Base-by-base conservation (phyloP, 75 land plant species). In the Ceratopteris richardii region DNA sequence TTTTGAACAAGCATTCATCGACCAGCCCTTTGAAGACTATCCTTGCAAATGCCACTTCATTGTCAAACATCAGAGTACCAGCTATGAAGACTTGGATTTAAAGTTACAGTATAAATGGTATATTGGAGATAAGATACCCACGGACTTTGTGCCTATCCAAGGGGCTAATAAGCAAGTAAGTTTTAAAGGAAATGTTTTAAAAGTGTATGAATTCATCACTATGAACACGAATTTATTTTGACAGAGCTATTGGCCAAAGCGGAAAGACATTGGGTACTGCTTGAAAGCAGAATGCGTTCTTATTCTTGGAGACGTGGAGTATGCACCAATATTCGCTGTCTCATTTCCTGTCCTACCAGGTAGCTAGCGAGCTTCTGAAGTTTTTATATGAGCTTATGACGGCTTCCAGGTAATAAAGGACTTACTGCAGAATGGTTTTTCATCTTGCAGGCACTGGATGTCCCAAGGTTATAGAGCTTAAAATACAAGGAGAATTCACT, bases 181-280 rank as follows among this genome's bases (percentile, higher is more conserved):
- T 23, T 21, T 23, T 7, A 21, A 21, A 21, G 24, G 3, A 6
- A 3, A 4, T 20, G 21, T 20, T 50, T 20, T 7, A 33, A 4
- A 3, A 33, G 9, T 33, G 37, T n/a, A 33, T 33, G 3, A 33
- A 33, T 33, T 9, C 37, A 4, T 21, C 25, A 21, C 21, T 50
- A 50, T 11, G 3, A 50, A 21, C 21, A 3, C 12, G 3, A 24
- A 2, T 4, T 24, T 2, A 19, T 3, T 9, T 19, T 20, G 14
- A 23, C 43, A 62, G 64, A 30, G 22, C 11, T 69, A 61, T 57
- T 69, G 72, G 72, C 72, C 72, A 5, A 61, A 56, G 28, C 72
- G 61, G n/a, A 65, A 61, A 23, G 72, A 69, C 54, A 65, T 69
- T 3, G 72, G 72, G 0, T 33, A 62, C 21, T 69, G 72, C 57